Conservation (phyloP, 108 stramenopile species). For the Cyclostephanos invisitatus region DNA sequence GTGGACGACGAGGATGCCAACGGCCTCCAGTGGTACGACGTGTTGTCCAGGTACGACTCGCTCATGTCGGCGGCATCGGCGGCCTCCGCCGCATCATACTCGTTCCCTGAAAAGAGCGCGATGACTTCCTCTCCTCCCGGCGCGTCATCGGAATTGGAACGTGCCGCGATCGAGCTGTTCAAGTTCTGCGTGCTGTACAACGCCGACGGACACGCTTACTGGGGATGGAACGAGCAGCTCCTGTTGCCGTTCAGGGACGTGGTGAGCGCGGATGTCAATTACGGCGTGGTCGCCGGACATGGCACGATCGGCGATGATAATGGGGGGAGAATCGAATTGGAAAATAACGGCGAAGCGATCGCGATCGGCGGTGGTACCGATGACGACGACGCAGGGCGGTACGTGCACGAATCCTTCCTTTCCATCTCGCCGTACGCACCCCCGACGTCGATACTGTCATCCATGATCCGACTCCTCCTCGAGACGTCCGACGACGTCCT, state of each 20-base stretch:
- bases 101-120: not conserved
- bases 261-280: constrained; percentile 23
- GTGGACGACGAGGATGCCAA: not conserved
- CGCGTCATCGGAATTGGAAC: constrained; percentile 20
- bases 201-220: constrained; percentile 45
- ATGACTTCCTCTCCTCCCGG: not conserved
- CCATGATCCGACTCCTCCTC: constrained; percentile 42
- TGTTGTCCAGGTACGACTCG: constrained; percentile 27
- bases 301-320: too few species aligned
- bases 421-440: constrained; percentile 39
- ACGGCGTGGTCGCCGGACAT: constrained; percentile 25
- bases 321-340: not conserved
- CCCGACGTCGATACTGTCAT: constrained; percentile 30
- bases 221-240: constrained; percentile 19
- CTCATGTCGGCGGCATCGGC: constrained; percentile 16
- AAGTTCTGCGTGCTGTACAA: constrained; percentile 48
- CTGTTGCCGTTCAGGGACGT: constrained; percentile 20
- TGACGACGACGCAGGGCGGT: not conserved
- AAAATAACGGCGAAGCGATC: not conserved
- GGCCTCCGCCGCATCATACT: not conserved
- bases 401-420: constrained; percentile 46
- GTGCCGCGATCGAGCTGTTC: constrained; percentile 42
- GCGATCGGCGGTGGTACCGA: not conserved
- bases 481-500: constrained; percentile 50
- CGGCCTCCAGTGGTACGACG: constrained; percentile 23